Percentiles rank a stretch among this genome's conserved stretches.
Evolutionary conservation across 2,329 filamentous ascomycete species (phyloP).

Genomic region (Monilinia fructigena): DNA sequence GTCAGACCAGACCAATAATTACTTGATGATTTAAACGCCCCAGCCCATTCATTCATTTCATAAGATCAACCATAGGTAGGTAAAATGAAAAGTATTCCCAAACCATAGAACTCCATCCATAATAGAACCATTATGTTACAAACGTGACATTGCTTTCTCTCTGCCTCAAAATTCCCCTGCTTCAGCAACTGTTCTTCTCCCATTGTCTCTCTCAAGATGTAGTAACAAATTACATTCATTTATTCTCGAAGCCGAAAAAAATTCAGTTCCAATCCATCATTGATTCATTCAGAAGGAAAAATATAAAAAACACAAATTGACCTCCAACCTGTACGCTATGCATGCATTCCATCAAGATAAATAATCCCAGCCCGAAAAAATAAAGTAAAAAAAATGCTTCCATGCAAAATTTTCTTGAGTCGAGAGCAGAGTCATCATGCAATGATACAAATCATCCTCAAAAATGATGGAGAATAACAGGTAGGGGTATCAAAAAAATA

Average conservation of each 20-base stretch:
- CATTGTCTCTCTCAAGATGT: slow-evolving; percentile 14
- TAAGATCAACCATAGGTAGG: slow-evolving; percentile 4
- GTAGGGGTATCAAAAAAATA: slow-evolving; percentile 25
- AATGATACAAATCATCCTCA: slow-evolving; percentile 23
- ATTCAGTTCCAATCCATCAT: slow-evolving; percentile 17
- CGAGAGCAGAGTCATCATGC: slow-evolving; percentile 20
- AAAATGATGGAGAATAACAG: slow-evolving; percentile 14
- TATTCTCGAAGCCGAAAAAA: slow-evolving; percentile 12
- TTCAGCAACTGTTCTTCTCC: not conserved
- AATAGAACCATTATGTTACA: slow-evolving; percentile 17
- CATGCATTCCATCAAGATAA: slow-evolving; percentile 17
- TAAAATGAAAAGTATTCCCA: slow-evolving; percentile 11
- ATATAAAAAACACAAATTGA: slow-evolving; percentile 7
- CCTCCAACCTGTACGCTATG: slow-evolving; percentile 21
- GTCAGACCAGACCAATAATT: slow-evolving; percentile 12
- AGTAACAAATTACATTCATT: slow-evolving; percentile 17
- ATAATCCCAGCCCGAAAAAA: slow-evolving; percentile 7
- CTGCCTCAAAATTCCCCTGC: not conserved
- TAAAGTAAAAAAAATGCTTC: slow-evolving; percentile 11
- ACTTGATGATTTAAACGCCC: slow-evolving; percentile 16
- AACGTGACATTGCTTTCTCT: slow-evolving; percentile 11
- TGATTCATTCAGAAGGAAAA: slow-evolving; percentile 14
- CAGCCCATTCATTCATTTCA: slow-evolving; percentile 2
- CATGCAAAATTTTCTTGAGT: slow-evolving; percentile 10
- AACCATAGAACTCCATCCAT: slow-evolving; percentile 16